Conservation (phyloP, 352 stramenopile genomes). For the Phytophthora syringae region DNA sequence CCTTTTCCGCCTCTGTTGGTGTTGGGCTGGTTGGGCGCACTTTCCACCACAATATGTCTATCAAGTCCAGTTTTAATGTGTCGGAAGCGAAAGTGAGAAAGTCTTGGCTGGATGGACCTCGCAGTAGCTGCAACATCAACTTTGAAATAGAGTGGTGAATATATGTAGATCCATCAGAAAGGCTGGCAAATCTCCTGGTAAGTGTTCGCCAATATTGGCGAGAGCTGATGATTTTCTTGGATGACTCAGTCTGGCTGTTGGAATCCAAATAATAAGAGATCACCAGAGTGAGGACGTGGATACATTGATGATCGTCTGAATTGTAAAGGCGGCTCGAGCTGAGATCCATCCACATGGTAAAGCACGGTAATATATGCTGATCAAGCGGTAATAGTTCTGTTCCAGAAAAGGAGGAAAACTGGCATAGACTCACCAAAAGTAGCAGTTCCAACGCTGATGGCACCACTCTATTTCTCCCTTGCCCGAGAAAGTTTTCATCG, state of each 20-base stretch:
- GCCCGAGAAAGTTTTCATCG: background rate
- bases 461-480: background rate
- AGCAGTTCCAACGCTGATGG: slow-evolving; percentile 4
- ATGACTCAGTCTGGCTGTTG: background rate
- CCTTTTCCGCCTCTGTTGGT: background rate
- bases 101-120: background rate
- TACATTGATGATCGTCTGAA: background rate
- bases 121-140: slow-evolving; percentile 17
- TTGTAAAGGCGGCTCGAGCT: background rate
- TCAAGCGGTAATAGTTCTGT: background rate
- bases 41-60: slow-evolving; percentile 26
- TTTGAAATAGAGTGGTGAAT: slow-evolving; percentile 1
- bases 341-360: slow-evolving; percentile 19
- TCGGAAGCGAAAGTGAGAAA: slow-evolving; percentile 4
- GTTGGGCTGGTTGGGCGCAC: background rate
- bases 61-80: slow-evolving; percentile 13
- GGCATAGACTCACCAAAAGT: slow-evolving; percentile 5
- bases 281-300: slow-evolving; percentile 2
- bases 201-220: slow-evolving; percentile 20
- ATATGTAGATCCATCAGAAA: background rate
- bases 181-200: slow-evolving; percentile 10
- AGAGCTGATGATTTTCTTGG: background rate
- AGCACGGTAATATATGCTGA: background rate
- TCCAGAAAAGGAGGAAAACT: slow-evolving; percentile 1
- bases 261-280: background rate